Percentiles rank a stretch among this genome's conserved stretches.
Conservation (phyloP, 2,329 filamentous ascomycete species). For the Aspergillus sp. region DNA sequence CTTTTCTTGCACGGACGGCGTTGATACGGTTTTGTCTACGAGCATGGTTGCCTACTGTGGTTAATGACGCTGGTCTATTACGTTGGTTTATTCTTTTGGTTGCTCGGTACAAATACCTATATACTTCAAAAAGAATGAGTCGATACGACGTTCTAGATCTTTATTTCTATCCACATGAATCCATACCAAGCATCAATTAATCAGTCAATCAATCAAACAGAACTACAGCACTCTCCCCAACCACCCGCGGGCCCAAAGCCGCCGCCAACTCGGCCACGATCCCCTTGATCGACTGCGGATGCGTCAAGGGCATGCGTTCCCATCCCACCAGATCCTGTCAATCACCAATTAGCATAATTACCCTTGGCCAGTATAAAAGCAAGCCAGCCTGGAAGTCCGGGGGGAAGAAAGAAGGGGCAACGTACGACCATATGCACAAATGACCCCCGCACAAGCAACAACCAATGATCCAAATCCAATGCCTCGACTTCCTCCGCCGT, state of each 20-base stretch:
- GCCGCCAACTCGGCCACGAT: constrained; percentile 42
- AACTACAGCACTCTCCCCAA: constrained; percentile 34
- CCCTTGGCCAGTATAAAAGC: too few species aligned
- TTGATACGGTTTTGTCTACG: background rate
- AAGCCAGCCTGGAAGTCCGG: background rate
- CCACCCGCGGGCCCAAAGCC: constrained; percentile 35
- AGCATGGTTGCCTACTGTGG: background rate
- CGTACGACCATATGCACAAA: constrained; percentile 37
- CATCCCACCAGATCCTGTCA: constrained; percentile 39
- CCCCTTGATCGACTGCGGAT: constrained; percentile 39
- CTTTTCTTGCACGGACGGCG: background rate
- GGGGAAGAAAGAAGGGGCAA: background rate
- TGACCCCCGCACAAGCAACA: constrained; percentile 32
- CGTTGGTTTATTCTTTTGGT: background rate
- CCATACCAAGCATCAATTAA: too few species aligned
- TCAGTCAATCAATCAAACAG: constrained; percentile 23
- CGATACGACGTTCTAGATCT: too few species aligned
- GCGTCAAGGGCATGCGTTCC: constrained; percentile 35
- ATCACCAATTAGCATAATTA: background rate
- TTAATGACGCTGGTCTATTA: too few species aligned
- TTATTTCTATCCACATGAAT: background rate
- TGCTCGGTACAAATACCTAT: too few species aligned
- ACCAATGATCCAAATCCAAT: constrained; percentile 39
- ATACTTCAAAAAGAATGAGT: too few species aligned
- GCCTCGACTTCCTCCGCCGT: constrained; percentile 34